Evolutionary conservation across 1,284 basidiomycete genomes (phyloP), one percentile per base, ranked within the genome.

Genomic region (Phellopilus nigrolimitatus): DNA sequence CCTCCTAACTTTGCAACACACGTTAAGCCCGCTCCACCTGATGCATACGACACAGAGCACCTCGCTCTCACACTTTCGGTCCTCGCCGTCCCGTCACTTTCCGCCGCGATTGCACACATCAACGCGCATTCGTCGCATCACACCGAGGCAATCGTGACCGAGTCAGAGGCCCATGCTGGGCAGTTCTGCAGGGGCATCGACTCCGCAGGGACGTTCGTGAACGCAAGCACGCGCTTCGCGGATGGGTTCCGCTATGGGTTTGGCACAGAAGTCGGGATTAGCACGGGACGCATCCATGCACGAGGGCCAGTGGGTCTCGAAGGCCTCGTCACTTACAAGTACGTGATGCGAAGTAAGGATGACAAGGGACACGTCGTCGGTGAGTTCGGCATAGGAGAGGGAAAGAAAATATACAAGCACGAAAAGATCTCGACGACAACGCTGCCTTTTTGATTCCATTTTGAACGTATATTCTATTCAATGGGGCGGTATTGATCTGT

Each of bases 241-340:
- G 97, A 99, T 67, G 97, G 97, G 1, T 98, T 95, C 69, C 72
- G 97, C 51, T 99, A 94, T 67, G 97, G 97, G 0, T 91, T 97
- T 58, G 97, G 97, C 1, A 95, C 97, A 1, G 97, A 99, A 69
- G 95, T 99, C 1, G 97, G 97, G 7, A 97, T 99, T 64, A 90
- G 87, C 64, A 99, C 97, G 0, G 94, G 94, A 1, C 86, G 91
- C 61, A 97, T 97, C 49, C 97, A 99, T 63, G 95, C 97, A 2
- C 76, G 97, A 25, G 97, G 97, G 1, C 97, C 97, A 0, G 97
- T 99, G 1, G 97, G 97, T 0, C 72, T 99, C 47, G 94, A 98
- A 58, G 97, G 97, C 1, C 72, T 97, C 56, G 88, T 94, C 41
- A 95, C 87, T 55, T 97, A 97, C 75, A 97, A 97, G 70, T 97